Percentiles rank a stretch among this genome's conserved stretches.
Conservation (phyloP, 352 stramenopile genomes). For the Phytopythium helicoides region DNA sequence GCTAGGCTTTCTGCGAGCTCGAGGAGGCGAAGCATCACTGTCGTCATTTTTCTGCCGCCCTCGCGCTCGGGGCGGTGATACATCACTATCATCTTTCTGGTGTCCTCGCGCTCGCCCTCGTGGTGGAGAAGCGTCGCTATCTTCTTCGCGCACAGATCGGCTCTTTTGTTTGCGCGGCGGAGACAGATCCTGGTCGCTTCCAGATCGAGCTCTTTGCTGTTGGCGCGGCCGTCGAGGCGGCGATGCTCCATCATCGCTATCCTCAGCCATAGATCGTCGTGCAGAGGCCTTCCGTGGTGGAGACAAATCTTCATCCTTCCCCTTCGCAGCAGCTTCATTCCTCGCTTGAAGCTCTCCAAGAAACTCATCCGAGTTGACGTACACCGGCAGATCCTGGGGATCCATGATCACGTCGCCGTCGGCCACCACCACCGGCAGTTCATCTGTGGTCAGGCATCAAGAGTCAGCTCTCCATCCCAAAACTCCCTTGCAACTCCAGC, state of each 20-base stretch:
- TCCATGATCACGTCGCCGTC: constrained; percentile 54
- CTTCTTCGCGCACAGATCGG: not conserved
- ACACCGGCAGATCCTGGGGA: constrained; percentile 61
- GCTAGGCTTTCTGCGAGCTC: constrained; percentile 6
- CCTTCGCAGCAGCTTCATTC: constrained; percentile 12
- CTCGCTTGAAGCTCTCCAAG: constrained; percentile 42
- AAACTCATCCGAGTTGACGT: constrained; percentile 70
- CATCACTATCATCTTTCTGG: not conserved
- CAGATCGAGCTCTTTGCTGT: not conserved
- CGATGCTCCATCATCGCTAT: constrained; percentile 21
- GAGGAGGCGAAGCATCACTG: constrained; percentile 16
- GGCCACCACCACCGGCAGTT: constrained; percentile 38
- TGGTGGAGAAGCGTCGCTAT: constrained; percentile 32
- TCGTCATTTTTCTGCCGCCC: constrained; percentile 5
- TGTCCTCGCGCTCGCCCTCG: constrained; percentile 5
- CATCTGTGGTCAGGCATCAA: constrained; percentile 19
- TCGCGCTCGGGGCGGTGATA: constrained; percentile 14
- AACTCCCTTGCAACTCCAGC: no score
- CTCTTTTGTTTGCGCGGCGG: constrained; percentile 18
- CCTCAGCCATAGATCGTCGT: constrained; percentile 14
- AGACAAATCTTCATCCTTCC: constrained; percentile 35
- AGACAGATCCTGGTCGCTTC: constrained; percentile 20
- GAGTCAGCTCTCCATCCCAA: no score
- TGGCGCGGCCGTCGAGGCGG: constrained; percentile 18
- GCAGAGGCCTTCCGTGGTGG: constrained; percentile 38